A percentile compares a stretch with the other conserved stretches of the same genome.
phyloP scores from a whole-genome alignment of 306 rosid species.

The Fagus crenata region DNA sequence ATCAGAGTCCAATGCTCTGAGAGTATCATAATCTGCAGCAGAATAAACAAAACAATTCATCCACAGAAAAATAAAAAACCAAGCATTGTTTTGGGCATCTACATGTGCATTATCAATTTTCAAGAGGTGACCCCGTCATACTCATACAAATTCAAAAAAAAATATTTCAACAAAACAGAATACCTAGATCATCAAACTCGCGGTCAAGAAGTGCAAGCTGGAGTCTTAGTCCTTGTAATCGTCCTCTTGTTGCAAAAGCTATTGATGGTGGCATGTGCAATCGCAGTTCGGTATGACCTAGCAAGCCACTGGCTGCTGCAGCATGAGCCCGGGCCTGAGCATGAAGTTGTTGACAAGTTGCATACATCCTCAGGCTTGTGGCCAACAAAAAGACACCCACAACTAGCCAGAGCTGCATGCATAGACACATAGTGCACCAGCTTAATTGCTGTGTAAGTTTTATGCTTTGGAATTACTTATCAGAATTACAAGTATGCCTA shows the following conservation, averaged over 20 bases:
- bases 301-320: conserved; percentile 78
- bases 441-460: not conserved
- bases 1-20: conserved; percentile 38
- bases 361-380: conserved; percentile 90
- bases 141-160: not conserved
- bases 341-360: conserved; percentile 96
- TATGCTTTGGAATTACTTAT: not conserved
- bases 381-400: conserved; percentile 98
- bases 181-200: conserved; percentile 94
- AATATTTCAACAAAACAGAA: conserved; percentile 5
- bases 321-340: conserved; percentile 94
- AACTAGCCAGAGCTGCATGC: conserved; percentile 78
- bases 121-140: not conserved
- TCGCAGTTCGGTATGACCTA: conserved; percentile 80
- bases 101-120: conserved; percentile 1
- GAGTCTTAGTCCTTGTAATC: conserved; percentile 92
- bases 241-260: conserved; percentile 82
- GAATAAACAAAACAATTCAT: conserved; percentile 17
- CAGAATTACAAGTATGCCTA: conserved; percentile 6
- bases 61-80: not conserved
- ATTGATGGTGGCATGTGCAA: conserved; percentile 89
- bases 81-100: not conserved
- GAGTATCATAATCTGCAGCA: conserved; percentile 43
- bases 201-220: conserved; percentile 98
- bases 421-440: conserved; percentile 9